Evolutionary conservation across 768 basidiomycete genomes (phyloP).

Genomic region (Tricholoma flavovirens): DNA sequence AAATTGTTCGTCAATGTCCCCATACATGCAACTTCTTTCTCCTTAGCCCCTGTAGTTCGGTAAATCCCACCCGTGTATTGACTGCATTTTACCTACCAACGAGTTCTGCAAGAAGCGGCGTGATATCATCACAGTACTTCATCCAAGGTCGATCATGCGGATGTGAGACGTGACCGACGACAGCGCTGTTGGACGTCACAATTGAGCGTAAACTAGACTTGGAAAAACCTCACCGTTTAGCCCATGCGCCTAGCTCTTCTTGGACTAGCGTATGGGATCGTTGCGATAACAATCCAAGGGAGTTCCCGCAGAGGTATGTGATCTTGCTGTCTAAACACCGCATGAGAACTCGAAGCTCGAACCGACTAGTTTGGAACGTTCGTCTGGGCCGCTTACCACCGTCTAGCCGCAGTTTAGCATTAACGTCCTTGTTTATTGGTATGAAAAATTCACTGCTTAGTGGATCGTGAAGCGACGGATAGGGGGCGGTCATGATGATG

Average conservation of each 20-base stretch:
- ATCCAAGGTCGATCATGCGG: conserved; percentile 84
- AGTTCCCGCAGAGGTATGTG: conserved; percentile 95
- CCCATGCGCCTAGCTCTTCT: conserved; percentile 86
- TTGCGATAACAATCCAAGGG: conserved; percentile 78
- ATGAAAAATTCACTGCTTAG: conserved; percentile 50
- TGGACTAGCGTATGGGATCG: conserved; percentile 65
- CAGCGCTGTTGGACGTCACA: conserved; percentile 48
- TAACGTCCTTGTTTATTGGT: conserved; percentile 49
- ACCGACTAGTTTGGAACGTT: background rate
- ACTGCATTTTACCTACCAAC: conserved; percentile 52
- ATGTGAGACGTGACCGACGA: conserved; percentile 86
- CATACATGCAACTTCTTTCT: conserved; percentile 93
- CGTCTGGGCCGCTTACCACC: conserved; percentile 29
- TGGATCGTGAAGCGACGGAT: conserved; percentile 16
- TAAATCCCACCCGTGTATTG: conserved; percentile 9
- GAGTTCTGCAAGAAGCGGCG: conserved; percentile 70
- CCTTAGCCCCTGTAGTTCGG: conserved; percentile 61
- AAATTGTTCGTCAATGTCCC: conserved; percentile 92
- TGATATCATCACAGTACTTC: conserved; percentile 64
- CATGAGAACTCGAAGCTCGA: conserved; percentile 2
- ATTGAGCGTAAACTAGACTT: conserved; percentile 4
- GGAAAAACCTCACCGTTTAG: conserved; percentile 43
- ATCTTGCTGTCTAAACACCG: conserved; percentile 41
- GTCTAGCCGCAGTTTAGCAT: conserved; percentile 32
- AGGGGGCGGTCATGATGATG: conserved; percentile 2